Percentiles rank a stretch among this genome's conserved stretches.
Evolutionary conservation across 495 filamentous ascomycete genomes (phyloP).

Genomic region (Penicillium maclennaniae): DNA sequence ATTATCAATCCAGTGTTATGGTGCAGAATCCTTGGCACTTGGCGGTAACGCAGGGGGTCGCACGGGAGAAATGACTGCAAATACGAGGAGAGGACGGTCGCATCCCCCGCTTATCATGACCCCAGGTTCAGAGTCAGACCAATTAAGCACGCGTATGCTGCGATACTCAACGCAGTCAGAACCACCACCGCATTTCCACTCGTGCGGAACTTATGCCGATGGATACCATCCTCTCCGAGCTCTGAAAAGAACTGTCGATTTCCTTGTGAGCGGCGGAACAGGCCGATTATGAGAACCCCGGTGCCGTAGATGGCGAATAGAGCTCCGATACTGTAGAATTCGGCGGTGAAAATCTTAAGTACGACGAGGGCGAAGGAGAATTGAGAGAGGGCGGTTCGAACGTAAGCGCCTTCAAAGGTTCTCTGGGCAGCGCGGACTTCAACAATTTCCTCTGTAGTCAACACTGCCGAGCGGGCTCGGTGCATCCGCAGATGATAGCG

Average conservation of each 20-base stretch:
- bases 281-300: slow-evolving; percentile 72
- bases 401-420: slow-evolving; percentile 96
- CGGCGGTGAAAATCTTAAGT: slow-evolving; percentile 90
- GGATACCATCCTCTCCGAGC: slow-evolving; percentile 61
- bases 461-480: slow-evolving; percentile 76
- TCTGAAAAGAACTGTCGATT: slow-evolving; percentile 91
- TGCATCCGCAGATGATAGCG: slow-evolving; percentile 66
- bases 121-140: slow-evolving; percentile 64
- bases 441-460: slow-evolving; percentile 80
- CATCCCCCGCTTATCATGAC: slow-evolving; percentile 51
- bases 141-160: slow-evolving; percentile 75
- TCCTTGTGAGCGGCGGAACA: slow-evolving; percentile 81
- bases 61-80: slow-evolving; percentile 5
- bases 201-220: slow-evolving; percentile 78
- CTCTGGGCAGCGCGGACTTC: slow-evolving; percentile 92
- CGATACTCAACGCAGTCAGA: slow-evolving; percentile 74
- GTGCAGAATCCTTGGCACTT: slow-evolving; percentile 35
- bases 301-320: slow-evolving; percentile 89
- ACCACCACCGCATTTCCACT: slow-evolving; percentile 77
- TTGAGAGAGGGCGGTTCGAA: slow-evolving; percentile 87
- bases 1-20: slow-evolving; percentile 11
- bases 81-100: background rate
- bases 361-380: slow-evolving; percentile 94
- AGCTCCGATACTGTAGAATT: slow-evolving; percentile 92
- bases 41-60: slow-evolving; percentile 34